Percentiles rank a stretch among this genome's conserved stretches.
Conservation (phyloP, 441 rosid genomes). For the Eutrema salsugineum region DNA sequence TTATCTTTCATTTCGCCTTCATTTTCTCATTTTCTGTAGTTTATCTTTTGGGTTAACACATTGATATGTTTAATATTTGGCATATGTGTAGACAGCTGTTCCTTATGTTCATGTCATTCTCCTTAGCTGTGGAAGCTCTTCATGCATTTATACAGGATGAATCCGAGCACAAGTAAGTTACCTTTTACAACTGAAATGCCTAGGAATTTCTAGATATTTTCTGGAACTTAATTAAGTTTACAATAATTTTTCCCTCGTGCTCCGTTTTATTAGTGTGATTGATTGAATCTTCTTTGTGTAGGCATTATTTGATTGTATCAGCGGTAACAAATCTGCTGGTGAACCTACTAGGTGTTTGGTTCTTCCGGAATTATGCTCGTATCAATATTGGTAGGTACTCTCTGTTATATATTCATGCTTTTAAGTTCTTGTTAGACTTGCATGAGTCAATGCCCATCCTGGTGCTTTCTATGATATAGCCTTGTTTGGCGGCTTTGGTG, state of each 20-base stretch:
- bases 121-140: slow-evolving; percentile 96
- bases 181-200: neutral
- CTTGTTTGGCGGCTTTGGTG: neutral
- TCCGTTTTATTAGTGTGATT: neutral
- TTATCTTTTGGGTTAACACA: slow-evolving; percentile 34
- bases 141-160: slow-evolving; percentile 98
- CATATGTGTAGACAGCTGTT: slow-evolving; percentile 97
- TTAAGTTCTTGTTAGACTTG: slow-evolving; percentile 1
- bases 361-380: slow-evolving; percentile 95
- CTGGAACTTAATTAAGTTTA: neutral
- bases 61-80: slow-evolving; percentile 49
- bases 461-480: neutral
- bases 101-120: slow-evolving; percentile 97
- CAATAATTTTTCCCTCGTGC: neutral
- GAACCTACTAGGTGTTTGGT: slow-evolving; percentile 95
- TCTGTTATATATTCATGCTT: slow-evolving; percentile 5
- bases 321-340: slow-evolving; percentile 90
- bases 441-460: neutral
- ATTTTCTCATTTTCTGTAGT: neutral
- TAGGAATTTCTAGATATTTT: neutral
- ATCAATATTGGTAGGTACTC: slow-evolving; percentile 65
- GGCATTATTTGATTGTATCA: slow-evolving; percentile 96
- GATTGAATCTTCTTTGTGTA: slow-evolving; percentile 32
- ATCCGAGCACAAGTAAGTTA: slow-evolving; percentile 93
- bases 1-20: neutral